Evolutionary conservation across 2,329 filamentous ascomycete genomes (phyloP), one percentile per base, ranked within the genome.

Genomic region (Cercospora brassicicola): DNA sequence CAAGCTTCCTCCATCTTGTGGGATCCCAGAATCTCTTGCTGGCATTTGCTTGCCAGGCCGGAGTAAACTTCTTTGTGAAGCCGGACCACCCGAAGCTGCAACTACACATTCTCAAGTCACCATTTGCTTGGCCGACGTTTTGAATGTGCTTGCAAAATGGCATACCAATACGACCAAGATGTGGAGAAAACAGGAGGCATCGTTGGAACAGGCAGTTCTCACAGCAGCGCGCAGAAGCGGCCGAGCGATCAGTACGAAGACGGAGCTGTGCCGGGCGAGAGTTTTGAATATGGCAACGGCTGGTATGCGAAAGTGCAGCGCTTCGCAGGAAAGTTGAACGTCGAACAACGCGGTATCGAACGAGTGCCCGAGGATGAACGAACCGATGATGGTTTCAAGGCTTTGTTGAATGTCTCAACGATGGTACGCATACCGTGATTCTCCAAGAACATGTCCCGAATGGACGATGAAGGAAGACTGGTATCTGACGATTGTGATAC

Each of bases 271-370:
- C 82, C 83, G 3, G 86, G 86, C 26, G 86, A 89, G 73, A 86
- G 80, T 69, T 89, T 90, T 72, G 83, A 84, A 68, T 81, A 86
- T 68, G 88, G 87, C 66, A 78, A 86, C 73, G 82, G 82, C 39
- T 73, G 81, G 66, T 88, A 87, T 74, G 88, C 87, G 18, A 87
- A 82, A 74, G 71, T 88, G 0, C 89, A 90, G 78, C 84, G 87
- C 31, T 74, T 91, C 13, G 90, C 89, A 0, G 88, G 85, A 53
- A 88, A 84, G 73, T 83, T 90, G 70, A 86, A 89, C 51, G 86
- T 93, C 64, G 91, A 94, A 79, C 88, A 91, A 80, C 83, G 90
- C 76, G 91, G 91, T 64, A 91, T 93, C 68, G 90, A 93, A 80
- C 85, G 90, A 59, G 90, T 93, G 36, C 90, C 90, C 0, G 86